Base-by-base conservation (phyloP, 139 green algal genomes). In the Chlorella sp. region DNA sequence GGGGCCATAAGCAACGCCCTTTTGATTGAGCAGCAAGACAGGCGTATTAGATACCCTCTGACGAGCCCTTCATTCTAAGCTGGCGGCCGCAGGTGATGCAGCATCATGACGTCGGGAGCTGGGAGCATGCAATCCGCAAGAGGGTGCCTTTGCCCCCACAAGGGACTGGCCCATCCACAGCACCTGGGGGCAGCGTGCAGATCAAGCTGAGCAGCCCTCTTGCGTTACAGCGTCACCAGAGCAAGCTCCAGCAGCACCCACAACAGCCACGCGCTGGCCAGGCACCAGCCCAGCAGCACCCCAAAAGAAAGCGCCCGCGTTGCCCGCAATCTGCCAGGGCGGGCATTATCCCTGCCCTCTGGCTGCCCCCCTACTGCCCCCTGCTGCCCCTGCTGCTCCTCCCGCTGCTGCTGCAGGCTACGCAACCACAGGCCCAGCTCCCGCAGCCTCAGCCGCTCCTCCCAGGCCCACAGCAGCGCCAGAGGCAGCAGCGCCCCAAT, bases 371-470 rank as follows among this genome's bases (percentile, higher is more conserved):
- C 22, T 19, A 22, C 73, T 80, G 77, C 77, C 26, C 36, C 77
- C 48, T 16, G 48, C 48, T 83, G 34, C 77, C 61, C 7, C 77
- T 83, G 34, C 77, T 60, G 77, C 77, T 61, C 7, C 77, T n/a
- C 5, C 77, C 24, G 77, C 77, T 83, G 77, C 77, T 60, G 28
- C 37, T 61, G 77, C 77, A 60, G 77, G 36, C 28, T 36, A 3
- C 26, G 34, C 36, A 37, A 5, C 36, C 77, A 60, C 15, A 39
- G 14, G 34, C 53, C 61, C 5, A 84, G 78, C 78, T 84, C 78
- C 1, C 78, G 78, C 34, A 40, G 64, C 18, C 78, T 40, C 78
- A 68, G 78, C 40, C 78, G 78, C 78, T 84, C 78, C 78, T 84
- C 78, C 78, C 78, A 84, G 16, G 22, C 78, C 78, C 78, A 84